Evolutionary conservation across 352 stramenopile species (phyloP).

Genomic region (Pythium dissotocum): DNA sequence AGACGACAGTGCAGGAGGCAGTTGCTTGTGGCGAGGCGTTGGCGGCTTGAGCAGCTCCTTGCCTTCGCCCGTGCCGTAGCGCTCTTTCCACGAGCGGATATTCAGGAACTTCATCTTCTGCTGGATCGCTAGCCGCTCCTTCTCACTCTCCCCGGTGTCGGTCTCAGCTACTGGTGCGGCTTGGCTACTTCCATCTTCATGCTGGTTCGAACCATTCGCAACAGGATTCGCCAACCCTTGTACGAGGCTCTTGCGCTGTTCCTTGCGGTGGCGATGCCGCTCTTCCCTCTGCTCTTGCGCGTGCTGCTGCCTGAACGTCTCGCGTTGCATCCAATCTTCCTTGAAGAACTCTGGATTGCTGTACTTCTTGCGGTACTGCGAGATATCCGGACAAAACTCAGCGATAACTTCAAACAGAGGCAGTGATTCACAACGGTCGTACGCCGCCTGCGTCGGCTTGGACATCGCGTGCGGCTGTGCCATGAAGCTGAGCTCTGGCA

Average conservation of each 20-base stretch:
- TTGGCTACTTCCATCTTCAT: slow-evolving; percentile 1
- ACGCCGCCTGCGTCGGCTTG: slow-evolving; percentile 22
- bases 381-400: slow-evolving; percentile 34
- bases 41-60: slow-evolving; percentile 48
- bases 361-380: slow-evolving; percentile 51
- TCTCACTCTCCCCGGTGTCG: slow-evolving; percentile 19
- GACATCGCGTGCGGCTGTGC: not conserved
- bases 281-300: slow-evolving; percentile 24
- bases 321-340: slow-evolving; percentile 58
- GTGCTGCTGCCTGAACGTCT: slow-evolving; percentile 32
- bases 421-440: slow-evolving; percentile 41
- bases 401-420: slow-evolving; percentile 40
- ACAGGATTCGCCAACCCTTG: not conserved
- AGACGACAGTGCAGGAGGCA: slow-evolving; percentile 11
- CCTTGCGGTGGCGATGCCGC: slow-evolving; percentile 19
- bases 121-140: slow-evolving; percentile 18
- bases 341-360: slow-evolving; percentile 60
- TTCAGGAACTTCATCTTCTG: slow-evolving; percentile 51
- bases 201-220: slow-evolving; percentile 32
- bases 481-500: slow-evolving; percentile 21
- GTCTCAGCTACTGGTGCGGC: not conserved
- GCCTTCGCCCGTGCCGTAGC: slow-evolving; percentile 60
- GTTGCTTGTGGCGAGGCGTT: slow-evolving; percentile 15
- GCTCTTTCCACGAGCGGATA: slow-evolving; percentile 63
- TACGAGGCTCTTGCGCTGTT: slow-evolving; percentile 19